phyloP scores from a whole-genome alignment of 140 eudicot species.

The Erigeron philadelphicus region DNA sequence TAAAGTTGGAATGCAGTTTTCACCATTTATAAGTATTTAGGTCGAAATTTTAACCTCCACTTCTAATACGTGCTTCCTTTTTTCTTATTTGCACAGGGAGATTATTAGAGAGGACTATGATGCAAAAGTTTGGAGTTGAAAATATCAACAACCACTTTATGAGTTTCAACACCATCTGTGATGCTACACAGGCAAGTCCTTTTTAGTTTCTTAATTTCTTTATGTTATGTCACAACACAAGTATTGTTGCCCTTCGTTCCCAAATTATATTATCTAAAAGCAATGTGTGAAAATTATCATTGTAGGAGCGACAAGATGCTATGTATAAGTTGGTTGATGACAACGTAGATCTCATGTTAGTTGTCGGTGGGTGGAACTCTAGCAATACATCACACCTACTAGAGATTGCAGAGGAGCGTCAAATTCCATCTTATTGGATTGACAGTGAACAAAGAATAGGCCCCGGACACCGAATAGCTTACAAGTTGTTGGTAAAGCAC shows the following conservation, averaged over 20 bases:
- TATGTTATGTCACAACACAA: neutral
- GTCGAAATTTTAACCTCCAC: neutral
- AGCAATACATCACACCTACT: constrained; percentile 94
- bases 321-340: constrained; percentile 89
- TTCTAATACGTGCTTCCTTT: constrained; percentile 7
- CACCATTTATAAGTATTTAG: neutral
- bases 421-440: constrained; percentile 92
- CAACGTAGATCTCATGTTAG: constrained; percentile 72
- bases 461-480: constrained; percentile 75
- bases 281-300: constrained; percentile 13
- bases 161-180: constrained; percentile 93
- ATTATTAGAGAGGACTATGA: constrained; percentile 78
- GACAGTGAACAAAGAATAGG: constrained; percentile 89
- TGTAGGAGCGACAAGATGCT: constrained; percentile 99
- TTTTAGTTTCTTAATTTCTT: neutral
- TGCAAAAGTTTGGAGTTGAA: constrained; percentile 81
- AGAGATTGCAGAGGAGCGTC: constrained; percentile 88
- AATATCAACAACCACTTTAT: constrained; percentile 69
- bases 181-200: constrained; percentile 84
- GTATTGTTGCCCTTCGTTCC: neutral
- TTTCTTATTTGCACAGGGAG: constrained; percentile 43
- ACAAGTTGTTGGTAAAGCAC: constrained; percentile 56
- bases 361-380: constrained; percentile 93
- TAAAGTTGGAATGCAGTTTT: neutral
- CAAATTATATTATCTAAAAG: neutral